These are phyloP conservation scores for Melampsora larici-populina DNA, from an alignment of 1,284 basidiomycete genomes.

Conservation along the genomic window DNA sequence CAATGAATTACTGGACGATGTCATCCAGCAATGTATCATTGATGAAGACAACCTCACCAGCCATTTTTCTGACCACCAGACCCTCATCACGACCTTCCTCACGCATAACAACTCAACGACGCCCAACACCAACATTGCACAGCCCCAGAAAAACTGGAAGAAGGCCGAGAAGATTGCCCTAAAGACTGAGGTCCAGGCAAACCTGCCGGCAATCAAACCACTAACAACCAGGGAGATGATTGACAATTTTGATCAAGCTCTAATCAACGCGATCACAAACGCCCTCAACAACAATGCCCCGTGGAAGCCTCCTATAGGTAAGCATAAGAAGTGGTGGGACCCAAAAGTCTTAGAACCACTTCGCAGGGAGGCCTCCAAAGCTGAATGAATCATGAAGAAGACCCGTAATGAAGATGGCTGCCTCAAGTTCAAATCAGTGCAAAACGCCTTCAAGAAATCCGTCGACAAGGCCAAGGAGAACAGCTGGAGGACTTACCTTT, in stretches of 20 bases:
- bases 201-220: neutral
- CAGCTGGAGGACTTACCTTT: too few relatives aligned
- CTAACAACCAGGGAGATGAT: neutral
- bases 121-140: neutral
- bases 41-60: too few relatives aligned
- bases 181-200: neutral
- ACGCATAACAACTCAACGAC: neutral
- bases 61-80: conserved; percentile 27
- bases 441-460: too few relatives aligned
- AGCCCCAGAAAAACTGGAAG: neutral
- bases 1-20: too few relatives aligned
- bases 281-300: neutral
- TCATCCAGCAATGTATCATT: too few relatives aligned
- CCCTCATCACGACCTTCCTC: conserved; percentile 5
- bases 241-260: neutral
- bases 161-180: neutral
- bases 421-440: too few relatives aligned
- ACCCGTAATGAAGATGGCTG: too few relatives aligned
- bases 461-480: too few relatives aligned
- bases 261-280: neutral
- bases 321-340: neutral
- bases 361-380: too few relatives aligned
- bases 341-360: neutral
- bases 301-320: neutral
- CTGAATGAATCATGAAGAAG: too few relatives aligned